Evolutionary conservation across 1,139 yeast genomes (phyloP), one percentile per base, ranked within the genome.

Genomic region (Suhomyces atakaporum): DNA sequence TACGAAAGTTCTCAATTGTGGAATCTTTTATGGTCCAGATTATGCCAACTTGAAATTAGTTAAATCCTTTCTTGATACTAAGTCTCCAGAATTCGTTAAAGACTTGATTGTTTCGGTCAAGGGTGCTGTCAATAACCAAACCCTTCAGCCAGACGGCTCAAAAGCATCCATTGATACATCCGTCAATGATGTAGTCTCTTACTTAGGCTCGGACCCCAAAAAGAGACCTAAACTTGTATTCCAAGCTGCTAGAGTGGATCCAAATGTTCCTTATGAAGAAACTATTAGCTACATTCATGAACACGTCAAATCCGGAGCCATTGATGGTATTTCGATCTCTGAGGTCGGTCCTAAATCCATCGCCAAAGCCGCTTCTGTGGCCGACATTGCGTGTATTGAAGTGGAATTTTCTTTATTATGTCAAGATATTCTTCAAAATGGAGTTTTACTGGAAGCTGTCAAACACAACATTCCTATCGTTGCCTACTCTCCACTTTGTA

Each of bases 401-500:
- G 70, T 84, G 33, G 96, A 88, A 60, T 70, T 81, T 41, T 84
- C 95, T 2, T 52, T 87, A 45, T 75, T 81, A 60, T 62, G 80
- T n/a, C 73, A 75, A 32, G 85, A 82, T 27, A 73, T 81, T 22
- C 53, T 79, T 26, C 44, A 60, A 7, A 77, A 83, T 50, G 95
- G 90, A 1, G 72, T 83, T 14, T 73, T 81, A 43, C 72, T 69
- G 11, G 81, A 80, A 41, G 65, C 75, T 25, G 55, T 71, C 10
- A 49, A 53, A 31, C 53, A 54, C 25, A 66, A 66, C n/a, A 73
- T 87, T 39, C 84, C 92, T 7, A 66, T 86, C 25, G 63, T 84
- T 43, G 87, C 90, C 18, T 87, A 88, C 61, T 83, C 95, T 18
- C 96, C 96, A 27, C 68, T 88, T 43, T 81, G 88, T n/a, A 71